phyloP scores from a whole-genome alignment of 1,284 basidiomycete species.

The Fomitiporia mediterranea region DNA sequence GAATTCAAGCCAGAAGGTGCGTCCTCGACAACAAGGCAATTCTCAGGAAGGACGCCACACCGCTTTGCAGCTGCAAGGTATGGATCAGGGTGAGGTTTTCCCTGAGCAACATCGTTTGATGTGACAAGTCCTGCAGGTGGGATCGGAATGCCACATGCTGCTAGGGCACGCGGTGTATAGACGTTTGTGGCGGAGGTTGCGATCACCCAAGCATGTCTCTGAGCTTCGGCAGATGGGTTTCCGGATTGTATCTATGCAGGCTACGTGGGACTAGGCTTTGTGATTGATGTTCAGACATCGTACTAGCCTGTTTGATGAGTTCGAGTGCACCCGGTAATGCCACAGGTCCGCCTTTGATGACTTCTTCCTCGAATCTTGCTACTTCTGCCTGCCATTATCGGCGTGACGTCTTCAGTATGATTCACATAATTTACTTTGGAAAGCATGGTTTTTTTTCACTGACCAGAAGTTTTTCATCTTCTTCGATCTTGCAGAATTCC shows the following conservation, averaged over 20 bases:
- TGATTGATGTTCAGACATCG: conserved; percentile 1
- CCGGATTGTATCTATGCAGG: conserved; percentile 9
- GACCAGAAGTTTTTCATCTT: conserved; percentile 53
- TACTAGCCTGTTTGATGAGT: conserved; percentile 44
- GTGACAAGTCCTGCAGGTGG: conserved; percentile 61
- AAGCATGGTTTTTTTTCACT: conserved; percentile 18
- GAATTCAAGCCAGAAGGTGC: conserved; percentile 74
- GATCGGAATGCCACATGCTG: conserved; percentile 51
- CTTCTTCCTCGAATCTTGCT: conserved; percentile 58
- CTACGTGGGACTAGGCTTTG: conserved; percentile 10
- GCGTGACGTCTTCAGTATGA: neutral
- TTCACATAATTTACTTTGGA: neutral
- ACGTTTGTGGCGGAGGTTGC: conserved; percentile 74
- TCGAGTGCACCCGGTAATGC: conserved; percentile 49
- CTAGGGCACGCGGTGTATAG: conserved; percentile 61
- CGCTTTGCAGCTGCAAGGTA: conserved; percentile 61
- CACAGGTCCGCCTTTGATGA: conserved; percentile 55
- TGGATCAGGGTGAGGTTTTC: conserved; percentile 81
- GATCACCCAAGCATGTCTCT: conserved; percentile 54
- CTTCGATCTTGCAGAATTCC: conserved; percentile 59
- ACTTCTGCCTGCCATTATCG: conserved; percentile 45
- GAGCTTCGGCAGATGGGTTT: conserved; percentile 10
- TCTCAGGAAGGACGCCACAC: conserved; percentile 44
- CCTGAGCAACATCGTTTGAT: conserved; percentile 65
- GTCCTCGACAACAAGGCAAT: conserved; percentile 79